A percentile compares a stretch with the other conserved stretches of the same genome.
These are phyloP conservation scores for Phycomyces nitens DNA, from an alignment of 192 early-diverging fungal genomes.

Conservation along the genomic window DNA sequence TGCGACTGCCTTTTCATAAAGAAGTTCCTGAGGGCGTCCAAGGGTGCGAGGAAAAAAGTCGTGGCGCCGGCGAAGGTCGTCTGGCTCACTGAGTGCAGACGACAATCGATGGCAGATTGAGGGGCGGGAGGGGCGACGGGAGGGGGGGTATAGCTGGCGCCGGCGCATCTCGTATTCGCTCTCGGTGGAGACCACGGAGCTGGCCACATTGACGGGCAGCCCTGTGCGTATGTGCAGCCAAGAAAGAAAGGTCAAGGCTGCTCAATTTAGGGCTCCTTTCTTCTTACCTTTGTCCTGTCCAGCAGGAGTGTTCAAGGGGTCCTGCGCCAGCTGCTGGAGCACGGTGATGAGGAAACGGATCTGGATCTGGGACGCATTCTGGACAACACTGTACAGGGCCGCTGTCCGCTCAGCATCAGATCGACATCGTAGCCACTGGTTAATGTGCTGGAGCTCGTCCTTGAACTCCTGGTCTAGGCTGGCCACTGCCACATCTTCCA, in stretches of 20 bases:
- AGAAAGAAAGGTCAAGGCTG: constrained; percentile 11
- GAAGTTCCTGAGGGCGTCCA: constrained; percentile 17
- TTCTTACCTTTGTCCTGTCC: constrained; percentile 49
- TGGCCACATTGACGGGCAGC: not conserved
- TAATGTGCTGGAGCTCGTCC: constrained; percentile 88
- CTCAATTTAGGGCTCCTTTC: no score
- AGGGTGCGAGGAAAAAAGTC: constrained; percentile 23
- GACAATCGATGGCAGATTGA: constrained; percentile 4
- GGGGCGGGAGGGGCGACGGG: not conserved
- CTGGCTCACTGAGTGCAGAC: constrained; percentile 30
- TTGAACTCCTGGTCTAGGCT: constrained; percentile 81
- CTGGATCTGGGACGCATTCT: constrained; percentile 87
- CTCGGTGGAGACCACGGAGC: constrained; percentile 25
- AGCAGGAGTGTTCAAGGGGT: constrained; percentile 58
- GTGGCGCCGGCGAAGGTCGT: constrained; percentile 27
- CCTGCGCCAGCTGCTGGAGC: constrained; percentile 86
- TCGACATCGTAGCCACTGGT: constrained; percentile 91
- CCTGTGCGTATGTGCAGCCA: not conserved
- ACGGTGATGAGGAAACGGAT: constrained; percentile 93
- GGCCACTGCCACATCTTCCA: constrained; percentile 85
- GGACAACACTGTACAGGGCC: constrained; percentile 88
- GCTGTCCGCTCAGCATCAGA: constrained; percentile 88
- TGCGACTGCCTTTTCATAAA: constrained; percentile 30
- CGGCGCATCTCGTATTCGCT: constrained; percentile 26
- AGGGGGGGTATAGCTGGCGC: constrained; percentile 19